phyloP scores from a whole-genome alignment of 2,329 filamentous ascomycete species.

The Stagonosporopsis cucurbitacearum region DNA sequence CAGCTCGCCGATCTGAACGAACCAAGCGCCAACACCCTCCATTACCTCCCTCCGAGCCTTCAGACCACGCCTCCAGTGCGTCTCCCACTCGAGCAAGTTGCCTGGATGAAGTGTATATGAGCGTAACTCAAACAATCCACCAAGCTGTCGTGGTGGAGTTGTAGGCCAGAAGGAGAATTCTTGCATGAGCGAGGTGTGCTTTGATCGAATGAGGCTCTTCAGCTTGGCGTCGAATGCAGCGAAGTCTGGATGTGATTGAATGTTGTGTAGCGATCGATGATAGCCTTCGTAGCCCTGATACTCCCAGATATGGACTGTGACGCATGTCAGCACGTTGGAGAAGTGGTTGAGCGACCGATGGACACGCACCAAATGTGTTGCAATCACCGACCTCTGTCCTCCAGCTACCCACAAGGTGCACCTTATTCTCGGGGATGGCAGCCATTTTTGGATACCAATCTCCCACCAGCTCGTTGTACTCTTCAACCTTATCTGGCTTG shows the following conservation, averaged over 20 bases:
- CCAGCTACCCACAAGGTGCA: conserved; percentile 97
- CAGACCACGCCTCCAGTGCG: conserved; percentile 92
- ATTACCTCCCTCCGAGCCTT: conserved; percentile 93
- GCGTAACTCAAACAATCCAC: conserved; percentile 92
- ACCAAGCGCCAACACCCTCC: conserved; percentile 98
- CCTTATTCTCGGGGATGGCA: conserved; percentile 82
- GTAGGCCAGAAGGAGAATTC: conserved; percentile 99
- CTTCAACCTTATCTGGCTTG: conserved; percentile 92
- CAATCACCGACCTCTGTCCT: conserved; percentile 96
- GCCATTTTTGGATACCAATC: conserved; percentile 94
- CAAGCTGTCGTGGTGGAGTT: conserved; percentile 84
- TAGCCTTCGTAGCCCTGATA: conserved; percentile 98
- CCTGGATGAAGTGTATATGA: conserved; percentile 97
- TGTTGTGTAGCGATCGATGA: conserved; percentile 86
- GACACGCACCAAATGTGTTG: conserved; percentile 83
- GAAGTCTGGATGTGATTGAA: conserved; percentile 83
- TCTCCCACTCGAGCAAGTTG: conserved; percentile 97
- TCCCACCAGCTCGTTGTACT: conserved; percentile 89
- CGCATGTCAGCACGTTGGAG: conserved; percentile 16
- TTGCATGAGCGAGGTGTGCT: conserved; percentile 94
- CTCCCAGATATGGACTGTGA: conserved; percentile 96
- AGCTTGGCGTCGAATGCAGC: conserved; percentile 83
- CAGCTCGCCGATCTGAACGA: conserved; percentile 95
- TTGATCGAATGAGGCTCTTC: conserved; percentile 81
- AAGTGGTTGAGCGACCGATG: neutral